Percentiles rank a stretch among this genome's conserved stretches.
Conservation (phyloP, 2,329 filamentous ascomycete species). For the Stachybotrys chlorohalonatus region DNA sequence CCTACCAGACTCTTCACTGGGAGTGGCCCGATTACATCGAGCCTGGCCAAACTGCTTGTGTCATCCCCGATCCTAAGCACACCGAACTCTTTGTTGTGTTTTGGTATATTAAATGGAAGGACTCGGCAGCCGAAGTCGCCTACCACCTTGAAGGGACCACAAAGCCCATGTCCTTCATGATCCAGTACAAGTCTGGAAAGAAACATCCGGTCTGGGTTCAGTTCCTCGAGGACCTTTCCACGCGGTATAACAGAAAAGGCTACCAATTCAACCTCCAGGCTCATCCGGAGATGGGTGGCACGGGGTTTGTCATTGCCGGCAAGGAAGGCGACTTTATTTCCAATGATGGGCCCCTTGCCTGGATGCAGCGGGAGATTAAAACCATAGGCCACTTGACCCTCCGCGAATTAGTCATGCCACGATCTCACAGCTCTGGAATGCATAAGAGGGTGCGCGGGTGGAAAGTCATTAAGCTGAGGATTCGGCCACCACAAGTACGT, state of each 20-base stretch:
- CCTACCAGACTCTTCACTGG: slow-evolving; percentile 13
- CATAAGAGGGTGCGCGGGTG: slow-evolving; percentile 6
- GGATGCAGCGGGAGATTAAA: slow-evolving; percentile 19
- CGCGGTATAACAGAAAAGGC: slow-evolving; percentile 6
- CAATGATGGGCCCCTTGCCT: slow-evolving; percentile 12
- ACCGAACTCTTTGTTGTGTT: not conserved
- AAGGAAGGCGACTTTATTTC: slow-evolving; percentile 19
- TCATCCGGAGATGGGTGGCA: slow-evolving; percentile 7
- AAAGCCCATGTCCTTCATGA: slow-evolving; percentile 15
- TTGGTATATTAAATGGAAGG: not conserved
- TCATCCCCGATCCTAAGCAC: not conserved
- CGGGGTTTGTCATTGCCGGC: slow-evolving; percentile 19
- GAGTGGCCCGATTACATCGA: slow-evolving; percentile 15
- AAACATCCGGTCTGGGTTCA: slow-evolving; percentile 6
- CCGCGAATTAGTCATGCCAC: slow-evolving; percentile 18
- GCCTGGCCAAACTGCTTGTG: slow-evolving; percentile 12
- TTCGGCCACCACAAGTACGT: slow-evolving; percentile 13
- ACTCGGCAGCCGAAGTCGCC: slow-evolving; percentile 16
- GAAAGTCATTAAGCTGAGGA: slow-evolving; percentile 5
- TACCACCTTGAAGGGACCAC: slow-evolving; percentile 18
- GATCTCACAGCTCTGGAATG: slow-evolving; percentile 21
- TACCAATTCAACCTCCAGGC: slow-evolving; percentile 9
- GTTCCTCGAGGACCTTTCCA: slow-evolving; percentile 14
- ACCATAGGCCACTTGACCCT: slow-evolving; percentile 17
- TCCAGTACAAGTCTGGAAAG: slow-evolving; percentile 9